These are phyloP conservation scores for Musa schizocarpa DNA, from an alignment of 176 grass and related monocot species.

Conservation along the genomic window DNA sequence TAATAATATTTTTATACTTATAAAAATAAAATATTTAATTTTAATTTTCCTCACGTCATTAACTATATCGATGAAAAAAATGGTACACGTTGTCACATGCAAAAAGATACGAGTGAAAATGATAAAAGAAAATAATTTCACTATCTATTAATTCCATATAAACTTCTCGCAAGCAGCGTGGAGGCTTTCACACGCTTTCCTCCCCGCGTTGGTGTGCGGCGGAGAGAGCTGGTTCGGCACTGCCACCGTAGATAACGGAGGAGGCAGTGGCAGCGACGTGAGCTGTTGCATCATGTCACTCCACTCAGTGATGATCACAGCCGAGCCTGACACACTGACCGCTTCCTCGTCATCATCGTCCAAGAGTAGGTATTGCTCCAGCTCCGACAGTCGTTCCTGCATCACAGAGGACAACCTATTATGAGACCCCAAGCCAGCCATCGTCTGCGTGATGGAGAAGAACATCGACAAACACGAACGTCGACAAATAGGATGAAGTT, in stretches of 20 bases:
- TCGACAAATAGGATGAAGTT: constrained; percentile 29
- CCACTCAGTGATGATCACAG: constrained; percentile 66
- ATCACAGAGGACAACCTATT: no score
- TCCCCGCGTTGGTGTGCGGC: constrained; percentile 36
- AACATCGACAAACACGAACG: constrained; percentile 25
- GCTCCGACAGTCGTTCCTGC: no score
- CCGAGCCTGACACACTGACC: constrained; percentile 54
- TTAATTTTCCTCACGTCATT: no score
- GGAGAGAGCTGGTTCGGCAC: constrained; percentile 23
- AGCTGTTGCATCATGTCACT: constrained; percentile 59
- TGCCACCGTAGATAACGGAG: constrained; percentile 7
- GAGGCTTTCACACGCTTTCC: no score
- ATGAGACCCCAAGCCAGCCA: not conserved
- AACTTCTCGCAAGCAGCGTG: no score
- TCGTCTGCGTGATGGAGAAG: constrained; percentile 12
- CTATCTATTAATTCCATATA: no score
- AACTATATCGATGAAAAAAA: no score
- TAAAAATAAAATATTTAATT: no score
- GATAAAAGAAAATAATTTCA: no score
- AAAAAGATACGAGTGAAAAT: no score
- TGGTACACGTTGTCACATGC: fast-evolving
- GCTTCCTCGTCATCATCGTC: constrained; percentile 48
- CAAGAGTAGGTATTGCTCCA: constrained; percentile 6
- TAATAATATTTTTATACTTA: no score
- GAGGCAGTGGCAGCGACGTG: constrained; percentile 17